Evolutionary conservation across 2,329 filamentous ascomycete genomes (phyloP), one percentile per base, ranked within the genome.

Genomic region (Exophiala oligosperma): DNA sequence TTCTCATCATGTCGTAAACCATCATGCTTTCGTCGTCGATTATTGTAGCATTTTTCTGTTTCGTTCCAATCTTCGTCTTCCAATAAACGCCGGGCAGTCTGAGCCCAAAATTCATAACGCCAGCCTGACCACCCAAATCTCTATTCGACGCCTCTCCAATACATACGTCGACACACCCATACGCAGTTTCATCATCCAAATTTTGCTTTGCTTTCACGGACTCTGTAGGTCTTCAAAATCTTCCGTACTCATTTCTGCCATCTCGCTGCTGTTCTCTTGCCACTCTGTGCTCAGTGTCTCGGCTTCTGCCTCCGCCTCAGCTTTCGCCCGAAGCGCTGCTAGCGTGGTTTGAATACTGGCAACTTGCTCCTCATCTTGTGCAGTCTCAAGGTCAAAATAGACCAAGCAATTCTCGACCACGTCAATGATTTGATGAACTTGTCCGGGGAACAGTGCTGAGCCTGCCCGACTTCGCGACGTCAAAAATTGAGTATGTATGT

Each of bases 201-300:
- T 17, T 17, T 17, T 17, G 17, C 8, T 2, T 26, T 21, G 23
- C 48, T 23, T 32, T 61, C 55, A 61, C 21, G 57, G 55, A 52
- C 59, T 62, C 35, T 35, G 46, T 26, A 54, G 46, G 23, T 64
- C 60, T 14, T 64, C 62, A 35, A 61, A 60, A 12, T 64, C 62
- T 40, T 62, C 54, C 17, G 24, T 53, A 49, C 62, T 64, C 38
- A 64, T 24, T 46, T 64, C 62, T 9, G 61, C 61, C 55, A 63
- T 41, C n/a, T 64, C 62, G 48, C 62, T 64, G 44, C 60, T 62
- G 43, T 60, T 60, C 21, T 63, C 62, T 29, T 63, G 60, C 60
- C 60, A 64, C 8, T 64, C 60, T n/a, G 58, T 55, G 24, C 62
- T 64, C 52, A 64, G n/a, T n/a, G 60, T 57, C 43, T 64, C 62